Percentiles rank a stretch among this genome's conserved stretches.
phyloP scores from a whole-genome alignment of 192 early-diverging fungal genomes.

The Coemansia sp. region DNA sequence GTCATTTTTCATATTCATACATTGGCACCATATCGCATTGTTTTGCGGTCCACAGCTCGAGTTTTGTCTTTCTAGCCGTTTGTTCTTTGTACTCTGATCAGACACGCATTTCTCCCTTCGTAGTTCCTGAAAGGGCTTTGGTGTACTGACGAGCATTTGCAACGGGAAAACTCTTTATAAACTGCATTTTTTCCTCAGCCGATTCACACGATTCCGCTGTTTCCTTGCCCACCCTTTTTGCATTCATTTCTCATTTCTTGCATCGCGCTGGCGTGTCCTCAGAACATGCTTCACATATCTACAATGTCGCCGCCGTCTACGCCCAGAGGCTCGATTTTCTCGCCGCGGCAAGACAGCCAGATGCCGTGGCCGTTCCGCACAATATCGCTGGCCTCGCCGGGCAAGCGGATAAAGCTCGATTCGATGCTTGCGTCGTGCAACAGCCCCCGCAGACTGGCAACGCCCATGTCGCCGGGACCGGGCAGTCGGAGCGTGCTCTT shows the following conservation, averaged over 20 bases:
- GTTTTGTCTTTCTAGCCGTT: neutral
- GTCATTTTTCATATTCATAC: slow-evolving; percentile 3
- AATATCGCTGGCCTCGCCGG: slow-evolving; percentile 20
- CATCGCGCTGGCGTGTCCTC: neutral
- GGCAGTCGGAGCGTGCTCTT: slow-evolving; percentile 10
- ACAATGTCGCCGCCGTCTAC: slow-evolving; percentile 39
- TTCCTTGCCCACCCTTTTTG: neutral
- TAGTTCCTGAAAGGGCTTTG: neutral
- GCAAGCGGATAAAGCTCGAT: slow-evolving; percentile 30
- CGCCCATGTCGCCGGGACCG: neutral
- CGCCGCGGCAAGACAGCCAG: slow-evolving; percentile 18
- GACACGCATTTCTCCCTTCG: neutral
- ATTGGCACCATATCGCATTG: neutral
- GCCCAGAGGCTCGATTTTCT: slow-evolving; percentile 35
- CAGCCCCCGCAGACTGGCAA: neutral
- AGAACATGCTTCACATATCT: slow-evolving; percentile 29
- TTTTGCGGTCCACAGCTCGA: neutral
- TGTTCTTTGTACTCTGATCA: neutral
- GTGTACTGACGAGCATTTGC: neutral
- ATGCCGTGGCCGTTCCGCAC: slow-evolving; percentile 29
- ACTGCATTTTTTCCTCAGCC: neutral
- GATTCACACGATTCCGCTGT: neutral
- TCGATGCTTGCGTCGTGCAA: slow-evolving; percentile 12
- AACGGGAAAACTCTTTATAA: neutral
- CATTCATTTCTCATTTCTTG: neutral